Conservation (phyloP, 768 basidiomycete genomes). For the Baorangia bicolor region DNA sequence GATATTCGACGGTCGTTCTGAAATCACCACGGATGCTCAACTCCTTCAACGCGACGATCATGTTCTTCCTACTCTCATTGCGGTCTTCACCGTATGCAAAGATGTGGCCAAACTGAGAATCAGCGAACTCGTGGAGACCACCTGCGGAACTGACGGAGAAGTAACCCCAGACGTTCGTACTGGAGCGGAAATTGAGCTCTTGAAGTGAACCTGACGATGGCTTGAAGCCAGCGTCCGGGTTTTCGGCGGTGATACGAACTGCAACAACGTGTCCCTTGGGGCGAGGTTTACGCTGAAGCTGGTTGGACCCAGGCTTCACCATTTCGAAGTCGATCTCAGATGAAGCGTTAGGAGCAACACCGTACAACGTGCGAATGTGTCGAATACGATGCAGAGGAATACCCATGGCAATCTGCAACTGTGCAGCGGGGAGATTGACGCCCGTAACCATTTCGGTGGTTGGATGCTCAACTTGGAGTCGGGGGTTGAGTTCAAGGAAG, state of each 20-base stretch:
- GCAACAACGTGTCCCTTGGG: slow-evolving; percentile 99
- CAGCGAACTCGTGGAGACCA: slow-evolving; percentile 97
- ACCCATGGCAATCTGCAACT: slow-evolving; percentile 98
- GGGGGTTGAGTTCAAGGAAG: slow-evolving; percentile 98
- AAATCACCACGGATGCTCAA: slow-evolving; percentile 99
- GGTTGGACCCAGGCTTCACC: slow-evolving; percentile 80
- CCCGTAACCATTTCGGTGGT: slow-evolving; percentile 99
- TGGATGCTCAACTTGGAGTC: slow-evolving; percentile 99
- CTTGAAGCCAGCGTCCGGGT: slow-evolving; percentile 99
- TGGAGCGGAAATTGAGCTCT: slow-evolving; percentile 99
- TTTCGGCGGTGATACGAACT: slow-evolving; percentile 98
- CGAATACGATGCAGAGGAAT: slow-evolving; percentile 93
- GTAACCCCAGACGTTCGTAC: slow-evolving; percentile 99
- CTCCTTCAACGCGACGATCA: slow-evolving; percentile 99
- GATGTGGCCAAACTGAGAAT: slow-evolving; percentile 99
- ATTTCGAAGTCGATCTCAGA: slow-evolving; percentile 98
- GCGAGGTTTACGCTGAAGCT: slow-evolving; percentile 89
- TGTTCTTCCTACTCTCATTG: slow-evolving; percentile 93
- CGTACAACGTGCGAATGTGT: slow-evolving; percentile 94
- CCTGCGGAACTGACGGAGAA: slow-evolving; percentile 96
- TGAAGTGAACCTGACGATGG: slow-evolving; percentile 96
- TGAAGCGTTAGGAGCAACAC: slow-evolving; percentile 83
- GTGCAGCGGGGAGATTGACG: slow-evolving; percentile 96
- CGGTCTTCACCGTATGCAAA: slow-evolving; percentile 99
- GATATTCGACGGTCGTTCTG: slow-evolving; percentile 97